A percentile compares a stretch with the other conserved stretches of the same genome.
phyloP scores from a whole-genome alignment of 441 rosid genomes.

The Flueggea neowawraea region DNA sequence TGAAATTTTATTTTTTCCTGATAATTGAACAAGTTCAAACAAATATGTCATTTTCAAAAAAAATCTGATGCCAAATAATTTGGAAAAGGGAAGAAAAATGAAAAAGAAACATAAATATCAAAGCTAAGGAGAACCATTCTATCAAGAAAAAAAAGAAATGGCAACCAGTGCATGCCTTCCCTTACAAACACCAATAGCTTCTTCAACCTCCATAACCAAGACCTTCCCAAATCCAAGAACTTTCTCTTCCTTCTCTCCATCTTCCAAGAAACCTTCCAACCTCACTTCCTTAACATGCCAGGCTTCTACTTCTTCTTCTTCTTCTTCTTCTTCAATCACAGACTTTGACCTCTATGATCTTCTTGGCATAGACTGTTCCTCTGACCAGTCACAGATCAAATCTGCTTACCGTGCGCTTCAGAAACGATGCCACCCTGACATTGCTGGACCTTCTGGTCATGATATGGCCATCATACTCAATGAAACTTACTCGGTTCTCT shows the following conservation, averaged over 20 bases:
- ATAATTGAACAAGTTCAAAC: no score
- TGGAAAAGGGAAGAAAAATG: no score
- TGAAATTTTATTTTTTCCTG: no score
- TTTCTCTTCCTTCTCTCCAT: conserved; percentile 11
- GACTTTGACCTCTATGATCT: conserved; percentile 82
- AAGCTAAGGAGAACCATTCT: not conserved
- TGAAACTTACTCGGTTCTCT: conserved; percentile 64
- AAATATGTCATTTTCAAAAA: no score
- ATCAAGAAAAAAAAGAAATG: conserved; percentile 26
- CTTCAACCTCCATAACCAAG: conserved; percentile 25
- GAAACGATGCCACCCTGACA: conserved; percentile 85
- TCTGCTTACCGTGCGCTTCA: conserved; percentile 66
- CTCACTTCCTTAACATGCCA: conserved; percentile 20
- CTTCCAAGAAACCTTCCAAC: conserved; percentile 18
- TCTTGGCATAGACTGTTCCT: conserved; percentile 61
- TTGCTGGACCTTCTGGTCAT: conserved; percentile 74
- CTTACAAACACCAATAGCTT: conserved; percentile 26
- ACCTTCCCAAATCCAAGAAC: conserved; percentile 11
- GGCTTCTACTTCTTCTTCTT: conserved; percentile 20
- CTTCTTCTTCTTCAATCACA: conserved; percentile 34
- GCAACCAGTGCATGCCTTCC: conserved; percentile 23
- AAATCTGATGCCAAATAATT: no score
- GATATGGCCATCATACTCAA: conserved; percentile 94
- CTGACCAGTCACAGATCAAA: conserved; percentile 61
- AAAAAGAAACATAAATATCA: not conserved